Conservation (phyloP, 2,329 filamentous ascomycete genomes). For the Epichloe glyceriae region DNA sequence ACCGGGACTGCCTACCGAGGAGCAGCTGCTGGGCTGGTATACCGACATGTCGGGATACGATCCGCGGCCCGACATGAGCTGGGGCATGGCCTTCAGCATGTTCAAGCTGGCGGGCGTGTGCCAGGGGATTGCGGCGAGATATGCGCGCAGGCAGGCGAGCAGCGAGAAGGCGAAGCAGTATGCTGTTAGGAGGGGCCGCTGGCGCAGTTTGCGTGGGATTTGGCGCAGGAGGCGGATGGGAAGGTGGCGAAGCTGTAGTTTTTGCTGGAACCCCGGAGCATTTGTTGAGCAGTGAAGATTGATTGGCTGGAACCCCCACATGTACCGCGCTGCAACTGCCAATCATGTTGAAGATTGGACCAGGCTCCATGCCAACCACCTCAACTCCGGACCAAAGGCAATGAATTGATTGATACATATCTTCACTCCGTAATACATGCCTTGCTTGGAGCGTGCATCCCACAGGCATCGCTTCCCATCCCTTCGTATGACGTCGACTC, state of each 20-base stretch:
- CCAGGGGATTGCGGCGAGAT: slow-evolving; percentile 86
- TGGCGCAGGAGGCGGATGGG: slow-evolving; percentile 39
- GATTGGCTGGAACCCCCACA: no score
- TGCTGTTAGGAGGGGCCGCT: slow-evolving; percentile 55
- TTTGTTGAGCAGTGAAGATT: no score
- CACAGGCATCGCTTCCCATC: no score
- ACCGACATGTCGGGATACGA: slow-evolving; percentile 52
- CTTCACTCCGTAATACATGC: no score
- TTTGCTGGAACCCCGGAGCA: background rate
- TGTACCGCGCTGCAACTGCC: no score
- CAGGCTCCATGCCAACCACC: no score
- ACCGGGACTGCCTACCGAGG: slow-evolving; percentile 44
- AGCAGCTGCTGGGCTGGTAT: slow-evolving; percentile 30
- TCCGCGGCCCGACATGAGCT: slow-evolving; percentile 44
- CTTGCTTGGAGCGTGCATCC: no score
- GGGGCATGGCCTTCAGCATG: slow-evolving; percentile 49
- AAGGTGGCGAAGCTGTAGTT: slow-evolving; percentile 16
- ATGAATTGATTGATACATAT: no score
- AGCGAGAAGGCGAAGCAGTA: slow-evolving; percentile 69
- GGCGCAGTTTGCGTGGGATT: slow-evolving; percentile 65
- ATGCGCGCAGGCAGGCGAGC: slow-evolving; percentile 77
- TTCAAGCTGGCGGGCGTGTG: slow-evolving; percentile 49
- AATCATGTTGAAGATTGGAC: no score
- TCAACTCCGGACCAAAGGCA: no score
- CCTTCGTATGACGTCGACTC: background rate